phyloP scores from a whole-genome alignment of 352 stramenopile genomes.

The Globisporangium spiculum region DNA sequence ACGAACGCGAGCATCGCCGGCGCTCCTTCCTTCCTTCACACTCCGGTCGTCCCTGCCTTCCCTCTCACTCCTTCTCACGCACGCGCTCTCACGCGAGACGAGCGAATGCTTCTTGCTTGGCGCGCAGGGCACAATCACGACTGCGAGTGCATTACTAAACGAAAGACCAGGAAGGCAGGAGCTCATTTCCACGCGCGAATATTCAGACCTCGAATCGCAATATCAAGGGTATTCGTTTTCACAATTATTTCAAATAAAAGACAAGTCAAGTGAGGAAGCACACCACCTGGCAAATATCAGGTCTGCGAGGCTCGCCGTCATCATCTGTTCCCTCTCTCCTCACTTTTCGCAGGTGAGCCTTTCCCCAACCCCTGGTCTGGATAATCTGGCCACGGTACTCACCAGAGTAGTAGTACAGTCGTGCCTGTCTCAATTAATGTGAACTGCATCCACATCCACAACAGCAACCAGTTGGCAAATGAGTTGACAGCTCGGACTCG shows the following conservation, averaged over 20 bases:
- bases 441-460: neutral
- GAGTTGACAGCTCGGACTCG: neutral
- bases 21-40: neutral
- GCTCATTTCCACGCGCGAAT: conserved; percentile 12
- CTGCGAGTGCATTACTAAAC: conserved; percentile 6
- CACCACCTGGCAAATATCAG: neutral
- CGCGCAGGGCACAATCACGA: conserved; percentile 11
- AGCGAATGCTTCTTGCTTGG: conserved; percentile 5
- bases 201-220: neutral
- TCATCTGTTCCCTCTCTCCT: conserved; percentile 14
- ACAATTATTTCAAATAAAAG: neutral
- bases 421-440: neutral
- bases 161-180: neutral
- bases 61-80: neutral
- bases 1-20: conserved; percentile 18
- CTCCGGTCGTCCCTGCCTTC: neutral
- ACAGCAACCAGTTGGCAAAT: neutral
- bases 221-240: neutral
- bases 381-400: neutral
- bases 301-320: neutral
- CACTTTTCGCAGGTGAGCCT: conserved; percentile 11
- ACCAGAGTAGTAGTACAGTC: neutral
- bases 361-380: neutral
- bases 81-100: neutral
- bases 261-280: neutral